Conservation (phyloP, 495 filamentous ascomycete genomes). For the Penicillium parvum region DNA sequence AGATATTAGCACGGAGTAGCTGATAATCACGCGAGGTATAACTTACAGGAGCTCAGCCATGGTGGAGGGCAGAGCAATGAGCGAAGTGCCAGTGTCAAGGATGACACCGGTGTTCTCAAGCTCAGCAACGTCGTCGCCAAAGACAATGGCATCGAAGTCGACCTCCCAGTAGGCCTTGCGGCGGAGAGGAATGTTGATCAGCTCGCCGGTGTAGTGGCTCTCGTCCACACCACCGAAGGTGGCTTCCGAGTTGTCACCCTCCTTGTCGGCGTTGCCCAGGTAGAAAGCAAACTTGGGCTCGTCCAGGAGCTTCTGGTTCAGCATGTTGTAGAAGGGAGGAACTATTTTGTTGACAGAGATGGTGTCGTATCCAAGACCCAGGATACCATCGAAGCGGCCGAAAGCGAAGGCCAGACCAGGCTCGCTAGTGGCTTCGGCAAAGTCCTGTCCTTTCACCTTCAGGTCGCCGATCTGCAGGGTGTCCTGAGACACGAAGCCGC, state of each 20-base stretch:
- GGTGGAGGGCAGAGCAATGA: constrained; percentile 89
- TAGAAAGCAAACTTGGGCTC: constrained; percentile 96
- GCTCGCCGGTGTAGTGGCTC: constrained; percentile 80
- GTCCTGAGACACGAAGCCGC: constrained; percentile 90
- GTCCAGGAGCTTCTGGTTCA: constrained; percentile 83
- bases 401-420: constrained; percentile 98
- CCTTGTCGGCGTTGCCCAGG: constrained; percentile 69
- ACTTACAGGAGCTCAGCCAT: constrained; percentile 87
- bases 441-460: constrained; percentile 79
- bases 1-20: not conserved
- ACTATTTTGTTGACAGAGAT: constrained; percentile 94
- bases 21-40: not conserved
- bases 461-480: constrained; percentile 82
- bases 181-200: constrained; percentile 88
- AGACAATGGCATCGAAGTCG: constrained; percentile 85
- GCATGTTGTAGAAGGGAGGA: constrained; percentile 94
- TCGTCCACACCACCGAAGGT: constrained; percentile 90
- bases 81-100: constrained; percentile 96
- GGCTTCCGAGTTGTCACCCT: constrained; percentile 76
- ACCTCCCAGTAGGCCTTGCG: constrained; percentile 99
- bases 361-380: constrained; percentile 90
- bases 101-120: constrained; percentile 93
- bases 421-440: constrained; percentile 92
- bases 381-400: constrained; percentile 95
- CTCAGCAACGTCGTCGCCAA: constrained; percentile 77